phyloP scores from a whole-genome alignment of 768 basidiomycete species.

The Austroboletus eburneus region DNA sequence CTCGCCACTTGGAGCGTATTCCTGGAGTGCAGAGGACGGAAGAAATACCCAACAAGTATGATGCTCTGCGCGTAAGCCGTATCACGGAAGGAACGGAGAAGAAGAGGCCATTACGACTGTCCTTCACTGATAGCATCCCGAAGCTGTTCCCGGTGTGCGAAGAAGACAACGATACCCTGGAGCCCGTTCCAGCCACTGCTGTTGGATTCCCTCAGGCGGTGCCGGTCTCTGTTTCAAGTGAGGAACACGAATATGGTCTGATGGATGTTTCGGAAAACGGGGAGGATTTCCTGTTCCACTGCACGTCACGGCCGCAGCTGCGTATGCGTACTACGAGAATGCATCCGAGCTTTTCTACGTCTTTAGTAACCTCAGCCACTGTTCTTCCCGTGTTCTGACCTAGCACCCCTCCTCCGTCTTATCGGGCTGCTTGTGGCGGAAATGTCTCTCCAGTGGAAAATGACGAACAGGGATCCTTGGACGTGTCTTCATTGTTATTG shows the following conservation, averaged over 20 bases:
- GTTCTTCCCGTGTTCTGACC: constrained; percentile 22
- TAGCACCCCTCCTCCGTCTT: constrained; percentile 24
- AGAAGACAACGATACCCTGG: too few species aligned
- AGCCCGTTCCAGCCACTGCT: constrained; percentile 6
- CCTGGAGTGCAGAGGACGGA: constrained; percentile 38
- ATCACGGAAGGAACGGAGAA: constrained; percentile 9
- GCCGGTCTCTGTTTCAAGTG: not conserved
- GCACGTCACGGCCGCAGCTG: constrained; percentile 10
- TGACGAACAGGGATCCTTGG: constrained; percentile 9
- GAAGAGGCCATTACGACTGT: constrained; percentile 15
- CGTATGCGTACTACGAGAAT: constrained; percentile 32
- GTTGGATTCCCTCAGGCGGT: constrained; percentile 22
- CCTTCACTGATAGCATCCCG: constrained; percentile 16
- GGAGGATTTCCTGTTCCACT: constrained; percentile 25
- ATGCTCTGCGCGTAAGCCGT: constrained; percentile 14
- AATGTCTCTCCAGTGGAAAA: not conserved
- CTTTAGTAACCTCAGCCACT: constrained; percentile 4
- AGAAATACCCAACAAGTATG: constrained; percentile 20
- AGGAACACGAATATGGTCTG: not conserved
- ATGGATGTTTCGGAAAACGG: constrained; percentile 8
- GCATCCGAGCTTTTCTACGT: constrained; percentile 11
- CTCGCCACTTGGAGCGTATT: constrained; percentile 44
- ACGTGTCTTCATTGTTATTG: constrained; percentile 25
- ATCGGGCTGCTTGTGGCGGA: constrained; percentile 11
- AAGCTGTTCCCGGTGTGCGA: constrained; percentile 30